phyloP scores from a whole-genome alignment of 2,329 filamentous ascomycete genomes.

The Aspergillus fijiensis region DNA sequence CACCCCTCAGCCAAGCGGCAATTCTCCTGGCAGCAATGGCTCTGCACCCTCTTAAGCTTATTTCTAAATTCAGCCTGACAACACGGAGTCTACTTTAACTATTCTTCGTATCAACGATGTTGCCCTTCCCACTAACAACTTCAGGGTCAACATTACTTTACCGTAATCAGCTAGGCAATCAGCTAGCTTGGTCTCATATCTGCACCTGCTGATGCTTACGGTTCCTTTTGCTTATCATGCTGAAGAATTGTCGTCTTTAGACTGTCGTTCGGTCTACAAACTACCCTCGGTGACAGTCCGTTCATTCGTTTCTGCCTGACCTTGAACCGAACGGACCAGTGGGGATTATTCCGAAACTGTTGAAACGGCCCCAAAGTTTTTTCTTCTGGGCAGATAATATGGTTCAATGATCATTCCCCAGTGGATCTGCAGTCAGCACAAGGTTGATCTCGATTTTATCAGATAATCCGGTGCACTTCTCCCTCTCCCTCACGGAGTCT shows the following conservation, averaged over 20 bases:
- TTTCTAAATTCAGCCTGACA: background rate
- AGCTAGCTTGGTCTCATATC: background rate
- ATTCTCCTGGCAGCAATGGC: background rate
- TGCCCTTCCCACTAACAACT: too few species aligned
- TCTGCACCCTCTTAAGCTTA: background rate
- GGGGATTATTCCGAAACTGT: background rate
- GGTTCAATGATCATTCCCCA: background rate
- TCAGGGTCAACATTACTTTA: too few species aligned
- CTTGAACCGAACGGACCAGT: background rate
- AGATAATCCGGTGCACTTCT: background rate
- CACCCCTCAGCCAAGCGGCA: background rate
- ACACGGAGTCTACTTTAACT: background rate
- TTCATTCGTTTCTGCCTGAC: background rate
- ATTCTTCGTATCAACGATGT: background rate
- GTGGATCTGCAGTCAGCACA: conserved; percentile 3
- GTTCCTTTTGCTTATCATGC: background rate
- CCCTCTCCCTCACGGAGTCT: background rate
- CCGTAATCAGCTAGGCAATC: background rate
- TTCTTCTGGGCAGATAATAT: background rate
- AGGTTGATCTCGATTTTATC: background rate
- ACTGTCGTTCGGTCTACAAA: background rate
- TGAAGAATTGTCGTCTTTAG: background rate
- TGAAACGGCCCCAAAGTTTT: background rate
- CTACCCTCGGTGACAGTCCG: background rate
- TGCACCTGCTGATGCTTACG: background rate